phyloP scores from a whole-genome alignment of 768 basidiomycete genomes.

The Asterophora parasitica region DNA sequence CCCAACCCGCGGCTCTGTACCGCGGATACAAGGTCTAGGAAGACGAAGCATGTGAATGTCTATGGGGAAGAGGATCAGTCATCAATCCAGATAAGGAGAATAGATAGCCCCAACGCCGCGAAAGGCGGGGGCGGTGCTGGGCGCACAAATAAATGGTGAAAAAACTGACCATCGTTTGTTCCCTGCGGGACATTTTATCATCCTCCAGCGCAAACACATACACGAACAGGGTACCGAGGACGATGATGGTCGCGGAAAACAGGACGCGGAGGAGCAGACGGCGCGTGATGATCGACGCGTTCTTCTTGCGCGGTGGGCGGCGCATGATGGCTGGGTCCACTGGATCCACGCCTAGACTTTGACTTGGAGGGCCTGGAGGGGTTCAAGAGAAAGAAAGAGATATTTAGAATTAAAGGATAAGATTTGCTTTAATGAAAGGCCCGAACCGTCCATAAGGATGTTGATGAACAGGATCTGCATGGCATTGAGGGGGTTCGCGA shows the following conservation, averaged over 20 bases:
- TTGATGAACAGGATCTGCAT: conserved; percentile 99
- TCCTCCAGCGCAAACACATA: conserved; percentile 83
- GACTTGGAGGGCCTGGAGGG: conserved; percentile 78
- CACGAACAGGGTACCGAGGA: conserved; percentile 81
- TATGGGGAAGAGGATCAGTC: conserved; percentile 26
- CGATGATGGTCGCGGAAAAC: conserved; percentile 93
- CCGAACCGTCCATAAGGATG: conserved; percentile 92
- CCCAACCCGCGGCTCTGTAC: conserved; percentile 90
- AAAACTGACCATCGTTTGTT: conserved; percentile 84
- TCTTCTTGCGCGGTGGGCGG: conserved; percentile 87
- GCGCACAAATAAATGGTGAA: not conserved
- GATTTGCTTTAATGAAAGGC: not conserved
- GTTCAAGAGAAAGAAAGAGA: no score
- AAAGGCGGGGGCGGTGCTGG: no score
- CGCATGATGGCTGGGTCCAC: conserved; percentile 92
- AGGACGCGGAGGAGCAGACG: conserved; percentile 73
- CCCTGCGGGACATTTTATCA: conserved; percentile 75
- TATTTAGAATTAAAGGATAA: not conserved
- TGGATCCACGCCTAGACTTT: conserved; percentile 95
- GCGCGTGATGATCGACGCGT: conserved; percentile 79
- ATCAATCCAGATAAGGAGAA: not conserved
- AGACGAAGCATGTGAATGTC: conserved; percentile 97
- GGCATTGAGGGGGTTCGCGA: conserved; percentile 91
- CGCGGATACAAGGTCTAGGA: conserved; percentile 94
- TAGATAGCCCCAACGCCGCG: no score